A percentile compares a stretch with the other conserved stretches of the same genome.
phyloP scores from a whole-genome alignment of 2,329 filamentous ascomycete species.

The Cladosporium sp. region DNA sequence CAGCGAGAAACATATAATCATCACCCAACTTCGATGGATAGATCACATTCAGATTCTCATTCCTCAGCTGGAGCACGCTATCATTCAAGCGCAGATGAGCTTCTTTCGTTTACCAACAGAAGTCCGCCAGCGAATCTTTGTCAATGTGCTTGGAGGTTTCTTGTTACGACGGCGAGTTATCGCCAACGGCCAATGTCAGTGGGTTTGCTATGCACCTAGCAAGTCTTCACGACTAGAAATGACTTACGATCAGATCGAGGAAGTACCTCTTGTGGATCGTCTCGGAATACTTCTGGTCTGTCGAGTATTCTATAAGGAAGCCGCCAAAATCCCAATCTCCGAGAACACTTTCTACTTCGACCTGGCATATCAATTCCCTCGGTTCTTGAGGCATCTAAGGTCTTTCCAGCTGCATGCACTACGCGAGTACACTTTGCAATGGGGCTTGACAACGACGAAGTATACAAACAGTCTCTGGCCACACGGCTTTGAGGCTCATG shows the following conservation, averaged over 20 bases:
- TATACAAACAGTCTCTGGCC: background rate
- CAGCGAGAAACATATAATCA: background rate
- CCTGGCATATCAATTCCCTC: background rate
- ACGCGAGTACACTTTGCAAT: background rate
- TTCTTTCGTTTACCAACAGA: background rate
- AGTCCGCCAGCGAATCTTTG: background rate
- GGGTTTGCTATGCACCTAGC: background rate
- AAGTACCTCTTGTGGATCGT: background rate
- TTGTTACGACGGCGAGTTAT: background rate
- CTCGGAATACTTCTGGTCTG: background rate
- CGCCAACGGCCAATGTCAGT: background rate
- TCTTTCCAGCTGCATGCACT: background rate
- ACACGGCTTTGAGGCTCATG: background rate
- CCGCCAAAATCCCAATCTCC: background rate
- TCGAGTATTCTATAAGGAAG: background rate
- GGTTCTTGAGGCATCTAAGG: background rate
- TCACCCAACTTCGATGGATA: background rate
- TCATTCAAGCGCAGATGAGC: background rate
- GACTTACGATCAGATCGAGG: background rate
- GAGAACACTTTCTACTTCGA: slow-evolving; percentile 1
- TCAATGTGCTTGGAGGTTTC: background rate
- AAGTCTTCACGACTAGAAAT: background rate
- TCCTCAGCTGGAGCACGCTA: background rate
- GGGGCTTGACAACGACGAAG: background rate
- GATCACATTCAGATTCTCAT: background rate